These are phyloP conservation scores for Trichoderma lentiforme DNA, from an alignment of 2,329 filamentous ascomycete species.

Conservation along the genomic window DNA sequence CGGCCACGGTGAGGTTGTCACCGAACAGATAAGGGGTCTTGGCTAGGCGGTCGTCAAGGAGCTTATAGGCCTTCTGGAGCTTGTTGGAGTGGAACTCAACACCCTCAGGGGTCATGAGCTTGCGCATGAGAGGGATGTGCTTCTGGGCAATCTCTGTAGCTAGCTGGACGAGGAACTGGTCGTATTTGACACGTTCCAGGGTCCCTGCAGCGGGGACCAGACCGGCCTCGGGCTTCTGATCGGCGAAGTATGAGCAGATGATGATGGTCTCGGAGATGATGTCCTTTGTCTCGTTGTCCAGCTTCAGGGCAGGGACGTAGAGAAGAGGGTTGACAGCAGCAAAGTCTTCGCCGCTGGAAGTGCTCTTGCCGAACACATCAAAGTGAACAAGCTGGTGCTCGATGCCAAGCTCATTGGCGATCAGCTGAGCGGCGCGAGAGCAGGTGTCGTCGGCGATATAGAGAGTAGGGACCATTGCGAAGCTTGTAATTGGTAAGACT, in stretches of 20 bases:
- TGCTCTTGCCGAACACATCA: conserved; percentile 1
- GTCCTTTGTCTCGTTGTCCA: neutral
- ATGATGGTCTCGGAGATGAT: neutral
- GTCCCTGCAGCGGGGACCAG: neutral
- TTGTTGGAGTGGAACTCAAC: neutral
- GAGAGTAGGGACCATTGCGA: neutral
- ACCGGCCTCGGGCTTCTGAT: neutral
- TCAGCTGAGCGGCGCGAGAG: neutral
- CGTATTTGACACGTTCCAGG: conserved; percentile 2
- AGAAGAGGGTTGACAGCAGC: neutral
- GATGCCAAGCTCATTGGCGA: conserved; percentile 1
- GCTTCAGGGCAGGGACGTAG: neutral
- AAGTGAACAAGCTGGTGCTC: neutral
- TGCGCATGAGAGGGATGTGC: conserved; percentile 9
- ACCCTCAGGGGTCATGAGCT: conserved; percentile 1
- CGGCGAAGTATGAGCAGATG: conserved; percentile 7
- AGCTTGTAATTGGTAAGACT: neutral
- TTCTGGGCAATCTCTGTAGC: conserved; percentile 5
- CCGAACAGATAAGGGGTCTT: neutral
- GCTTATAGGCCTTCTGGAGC: neutral
- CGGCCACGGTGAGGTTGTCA: neutral
- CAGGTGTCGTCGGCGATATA: conserved; percentile 7
- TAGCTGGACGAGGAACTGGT: neutral
- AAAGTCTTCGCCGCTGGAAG: neutral
- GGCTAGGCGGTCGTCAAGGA: neutral